These are phyloP conservation scores for Akebia trifoliata DNA, from an alignment of 164 flowering plant genomes.

Conservation along the genomic window DNA sequence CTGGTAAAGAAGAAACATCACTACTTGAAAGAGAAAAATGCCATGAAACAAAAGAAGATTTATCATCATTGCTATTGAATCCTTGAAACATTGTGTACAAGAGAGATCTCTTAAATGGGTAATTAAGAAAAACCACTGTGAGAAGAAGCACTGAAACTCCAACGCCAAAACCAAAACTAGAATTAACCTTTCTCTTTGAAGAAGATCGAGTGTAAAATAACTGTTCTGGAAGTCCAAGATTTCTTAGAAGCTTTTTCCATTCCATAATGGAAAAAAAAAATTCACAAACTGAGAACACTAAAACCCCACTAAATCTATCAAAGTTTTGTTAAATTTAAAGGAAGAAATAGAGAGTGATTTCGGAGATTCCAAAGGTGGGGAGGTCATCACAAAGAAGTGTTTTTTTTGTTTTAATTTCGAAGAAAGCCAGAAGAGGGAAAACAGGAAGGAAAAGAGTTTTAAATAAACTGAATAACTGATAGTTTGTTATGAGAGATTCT, in stretches of 20 bases:
- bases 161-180: constrained; percentile 40
- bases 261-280: constrained; percentile 29
- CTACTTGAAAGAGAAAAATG: constrained; percentile 23
- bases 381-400: no score
- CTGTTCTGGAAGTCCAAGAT: constrained; percentile 32
- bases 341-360: not conserved
- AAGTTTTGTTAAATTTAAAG: no score
- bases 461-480: no score
- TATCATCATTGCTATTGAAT: constrained; percentile 11
- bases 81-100: constrained; percentile 27
- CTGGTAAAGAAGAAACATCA: constrained; percentile 7
- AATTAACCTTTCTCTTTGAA: constrained; percentile 36
- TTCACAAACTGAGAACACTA: constrained; percentile 19
- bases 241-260: constrained; percentile 17
- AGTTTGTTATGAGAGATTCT: no score
- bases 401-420: no score
- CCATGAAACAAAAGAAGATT: constrained; percentile 25
- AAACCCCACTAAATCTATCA: not conserved
- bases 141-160: constrained; percentile 33
- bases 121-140: constrained; percentile 20
- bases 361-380: no score
- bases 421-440: no score
- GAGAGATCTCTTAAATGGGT: constrained; percentile 25
- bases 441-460: no score
- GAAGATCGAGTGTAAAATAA: constrained; percentile 20